Evolutionary conservation across 2,329 filamentous ascomycete genomes (phyloP).

Genomic region (Fusarium tjaetaba): DNA sequence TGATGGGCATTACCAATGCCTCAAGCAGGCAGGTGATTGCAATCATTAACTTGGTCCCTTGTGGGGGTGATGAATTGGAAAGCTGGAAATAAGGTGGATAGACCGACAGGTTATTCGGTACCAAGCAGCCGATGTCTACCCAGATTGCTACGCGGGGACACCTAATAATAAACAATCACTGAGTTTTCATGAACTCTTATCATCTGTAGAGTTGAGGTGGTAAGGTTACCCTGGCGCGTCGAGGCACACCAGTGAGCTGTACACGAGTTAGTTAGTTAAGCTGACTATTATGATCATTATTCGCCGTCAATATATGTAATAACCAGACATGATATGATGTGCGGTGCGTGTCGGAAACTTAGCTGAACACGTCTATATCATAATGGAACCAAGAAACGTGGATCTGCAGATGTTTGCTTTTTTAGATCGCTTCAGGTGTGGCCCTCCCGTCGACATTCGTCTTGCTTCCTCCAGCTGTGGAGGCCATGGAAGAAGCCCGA

Average conservation of each 20-base stretch:
- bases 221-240: not conserved
- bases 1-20: constrained; percentile 16
- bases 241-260: not conserved
- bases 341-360: constrained; percentile 1
- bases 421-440: constrained; percentile 25
- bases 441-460: constrained; percentile 9
- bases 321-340: constrained; percentile 19
- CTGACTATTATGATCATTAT: not conserved
- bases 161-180: not conserved
- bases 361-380: not conserved
- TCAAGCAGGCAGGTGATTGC: constrained; percentile 4
- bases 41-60: constrained; percentile 2
- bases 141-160: not conserved
- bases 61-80: constrained; percentile 11
- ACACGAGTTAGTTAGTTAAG: not conserved
- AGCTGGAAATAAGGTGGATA: constrained; percentile 19
- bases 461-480: not conserved
- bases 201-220: not conserved
- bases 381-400: constrained; percentile 26
- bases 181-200: constrained; percentile 9
- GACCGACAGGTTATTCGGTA: constrained; percentile 1
- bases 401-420: constrained; percentile 31
- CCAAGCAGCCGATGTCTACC: not conserved
- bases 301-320: constrained; percentile 3
- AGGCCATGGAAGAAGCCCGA: constrained; percentile 7